Evolutionary conservation across 345 rosid species (phyloP).

Genomic region (Bretschneidera sinensis): DNA sequence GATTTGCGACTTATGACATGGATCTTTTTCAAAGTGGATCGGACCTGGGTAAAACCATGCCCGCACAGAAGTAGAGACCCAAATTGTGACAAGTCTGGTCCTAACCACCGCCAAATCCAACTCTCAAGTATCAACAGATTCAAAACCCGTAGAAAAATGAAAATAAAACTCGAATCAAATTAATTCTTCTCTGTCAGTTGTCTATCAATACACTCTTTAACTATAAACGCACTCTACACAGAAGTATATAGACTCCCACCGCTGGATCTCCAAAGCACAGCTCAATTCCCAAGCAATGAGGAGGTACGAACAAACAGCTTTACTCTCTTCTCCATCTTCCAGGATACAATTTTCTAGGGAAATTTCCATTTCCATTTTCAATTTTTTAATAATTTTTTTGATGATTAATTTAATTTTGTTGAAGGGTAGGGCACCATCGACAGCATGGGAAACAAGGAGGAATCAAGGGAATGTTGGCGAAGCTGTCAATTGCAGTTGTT

Average conservation of each 20-base stretch:
- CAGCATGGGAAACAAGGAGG: conserved; percentile 63
- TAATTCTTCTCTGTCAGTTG: too few species aligned
- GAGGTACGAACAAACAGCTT: conserved; percentile 11
- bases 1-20: too few species aligned
- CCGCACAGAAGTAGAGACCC: too few species aligned
- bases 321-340: background rate
- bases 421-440: conserved; percentile 65
- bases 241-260: background rate
- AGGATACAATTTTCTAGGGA: background rate
- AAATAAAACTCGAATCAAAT: too few species aligned
- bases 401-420: background rate
- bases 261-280: background rate
- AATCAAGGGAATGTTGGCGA: conserved; percentile 51
- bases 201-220: too few species aligned
- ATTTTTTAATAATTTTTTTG: background rate
- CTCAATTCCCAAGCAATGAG: conserved; percentile 1
- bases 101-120: background rate
- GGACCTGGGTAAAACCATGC: too few species aligned
- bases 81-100: too few species aligned
- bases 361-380: conserved; percentile 1
- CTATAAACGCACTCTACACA: too few species aligned
- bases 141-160: too few species aligned
- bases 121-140: too few species aligned
- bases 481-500: conserved; percentile 55
- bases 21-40: too few species aligned